phyloP scores from a whole-genome alignment of 2,329 filamentous ascomycete species.

The Diatrype stigma region DNA sequence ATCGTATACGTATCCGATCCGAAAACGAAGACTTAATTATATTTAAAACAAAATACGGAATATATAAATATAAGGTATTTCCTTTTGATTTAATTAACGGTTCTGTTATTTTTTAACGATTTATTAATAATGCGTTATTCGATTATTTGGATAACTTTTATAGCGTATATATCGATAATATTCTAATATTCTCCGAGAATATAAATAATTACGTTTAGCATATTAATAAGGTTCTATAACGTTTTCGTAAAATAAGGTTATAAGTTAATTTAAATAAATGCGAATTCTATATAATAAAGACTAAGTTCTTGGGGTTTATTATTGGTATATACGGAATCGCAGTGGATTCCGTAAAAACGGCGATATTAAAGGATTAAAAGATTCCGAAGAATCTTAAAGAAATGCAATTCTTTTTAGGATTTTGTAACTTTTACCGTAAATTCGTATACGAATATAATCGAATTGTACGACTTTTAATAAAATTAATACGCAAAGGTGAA shows the following conservation, averaged over 20 bases:
- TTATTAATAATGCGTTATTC: not conserved
- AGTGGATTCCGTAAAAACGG: not conserved
- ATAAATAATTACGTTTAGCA: not conserved
- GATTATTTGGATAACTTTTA: slow-evolving; percentile 3
- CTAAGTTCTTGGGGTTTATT: not conserved
- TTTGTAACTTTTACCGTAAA: slow-evolving; percentile 3
- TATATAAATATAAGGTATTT: slow-evolving; percentile 5
- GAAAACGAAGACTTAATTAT: slow-evolving; percentile 3
- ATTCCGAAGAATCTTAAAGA: not conserved
- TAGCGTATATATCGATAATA: slow-evolving; percentile 4
- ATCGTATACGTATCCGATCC: slow-evolving; percentile 1
- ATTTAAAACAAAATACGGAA: not conserved
- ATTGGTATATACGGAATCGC: not conserved
- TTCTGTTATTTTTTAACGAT: not conserved
- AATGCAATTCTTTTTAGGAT: slow-evolving; percentile 1
- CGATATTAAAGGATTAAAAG: slow-evolving; percentile 1
- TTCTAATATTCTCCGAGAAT: slow-evolving; percentile 3
- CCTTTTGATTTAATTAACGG: not conserved
- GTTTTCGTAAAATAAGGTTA: not conserved
- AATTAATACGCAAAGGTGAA: slow-evolving; percentile 1
- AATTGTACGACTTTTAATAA: slow-evolving; percentile 1
- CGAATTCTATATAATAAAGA: slow-evolving; percentile 1
- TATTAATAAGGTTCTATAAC: not conserved
- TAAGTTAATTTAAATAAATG: slow-evolving; percentile 1
- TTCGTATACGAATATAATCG: slow-evolving; percentile 1